Conservation (phyloP, 2,329 filamentous ascomycete genomes). For the Alternaria ventricosa region DNA sequence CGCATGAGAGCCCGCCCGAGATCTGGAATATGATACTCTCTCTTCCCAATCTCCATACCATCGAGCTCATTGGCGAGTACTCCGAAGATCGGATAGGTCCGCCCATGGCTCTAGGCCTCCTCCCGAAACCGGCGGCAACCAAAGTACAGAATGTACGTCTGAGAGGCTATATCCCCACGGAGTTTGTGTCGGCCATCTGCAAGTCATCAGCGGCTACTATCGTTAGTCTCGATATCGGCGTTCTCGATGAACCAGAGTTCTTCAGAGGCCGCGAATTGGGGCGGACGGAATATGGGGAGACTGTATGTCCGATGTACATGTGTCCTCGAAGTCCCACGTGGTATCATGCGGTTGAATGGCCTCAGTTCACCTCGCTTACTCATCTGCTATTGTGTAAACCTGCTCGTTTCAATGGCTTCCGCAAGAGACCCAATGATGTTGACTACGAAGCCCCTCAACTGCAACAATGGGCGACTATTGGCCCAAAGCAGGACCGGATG, state of each 20-base stretch:
- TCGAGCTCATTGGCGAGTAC: neutral
- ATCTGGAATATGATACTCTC: neutral
- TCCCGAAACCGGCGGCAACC: neutral
- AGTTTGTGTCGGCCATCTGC: conserved; percentile 1
- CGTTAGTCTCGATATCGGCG: neutral
- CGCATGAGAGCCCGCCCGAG: neutral
- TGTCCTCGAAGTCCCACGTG: neutral
- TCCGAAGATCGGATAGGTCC: neutral
- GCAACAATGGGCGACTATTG: neutral
- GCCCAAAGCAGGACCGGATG: no score
- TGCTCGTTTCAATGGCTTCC: neutral
- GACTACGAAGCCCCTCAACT: neutral
- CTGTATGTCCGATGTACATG: neutral
- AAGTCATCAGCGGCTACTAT: conserved; percentile 1
- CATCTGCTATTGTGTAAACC: neutral
- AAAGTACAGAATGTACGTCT: neutral
- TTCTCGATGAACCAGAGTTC: neutral
- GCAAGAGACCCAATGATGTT: neutral
- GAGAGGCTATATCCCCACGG: neutral
- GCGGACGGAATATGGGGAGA: no score
- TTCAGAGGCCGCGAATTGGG: neutral
- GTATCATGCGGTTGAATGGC: neutral
- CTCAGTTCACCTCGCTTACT: neutral
- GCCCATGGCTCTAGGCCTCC: neutral
- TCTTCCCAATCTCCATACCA: neutral